Evolutionary conservation across 2,329 filamentous ascomycete species (phyloP), one percentile per base, ranked within the genome.

Genomic region (Ilyonectria destructans): DNA sequence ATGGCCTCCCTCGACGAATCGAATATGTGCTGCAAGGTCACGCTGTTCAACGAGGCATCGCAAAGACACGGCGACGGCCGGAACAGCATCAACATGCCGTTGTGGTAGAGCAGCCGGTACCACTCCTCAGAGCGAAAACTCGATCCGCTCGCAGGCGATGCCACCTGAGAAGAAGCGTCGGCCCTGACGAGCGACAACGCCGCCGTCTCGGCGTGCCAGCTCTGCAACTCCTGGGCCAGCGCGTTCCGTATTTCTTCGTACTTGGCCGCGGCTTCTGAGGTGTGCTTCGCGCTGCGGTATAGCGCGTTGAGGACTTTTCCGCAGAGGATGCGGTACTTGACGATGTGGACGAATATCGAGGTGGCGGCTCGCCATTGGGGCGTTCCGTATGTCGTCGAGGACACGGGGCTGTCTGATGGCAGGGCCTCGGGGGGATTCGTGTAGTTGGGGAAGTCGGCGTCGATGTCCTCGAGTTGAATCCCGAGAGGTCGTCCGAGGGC

Each of bases 31-130:
- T 82, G 81, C 0, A 84, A 68, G 0, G 75, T 68, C 6, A 68
- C 56, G 43, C 74, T 71, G 45, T 78, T 77, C 29, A 72, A 37
- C 7, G 71, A 67, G 5, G 77, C 73, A 17, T 78, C 70, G 46
- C 75, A 64, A 10, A 81, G 52, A 19, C 75, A 79, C 2, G 80
- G 81, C 4, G 80, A 83, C 0, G 84, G 83, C 0, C 84, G 77
- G 56, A 81, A 85, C 0, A 85, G 76, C 76, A 85, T 82, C 1
- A 85, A 69, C 13, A 83, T 78, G 0, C 79, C 82, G 46, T 85
- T 85, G 40, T 84, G 79, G 35, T 83, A 84, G 0, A 85, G 62
- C 5, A 85, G 70, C 1, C 81, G 78, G 68, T 84, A 85, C 83
- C 83, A 85, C 17, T 82, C 81, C 2, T 76, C 77, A 0, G 80